Conservation (phyloP, 2,329 filamentous ascomycete species). For the Penicillium crustosum region DNA sequence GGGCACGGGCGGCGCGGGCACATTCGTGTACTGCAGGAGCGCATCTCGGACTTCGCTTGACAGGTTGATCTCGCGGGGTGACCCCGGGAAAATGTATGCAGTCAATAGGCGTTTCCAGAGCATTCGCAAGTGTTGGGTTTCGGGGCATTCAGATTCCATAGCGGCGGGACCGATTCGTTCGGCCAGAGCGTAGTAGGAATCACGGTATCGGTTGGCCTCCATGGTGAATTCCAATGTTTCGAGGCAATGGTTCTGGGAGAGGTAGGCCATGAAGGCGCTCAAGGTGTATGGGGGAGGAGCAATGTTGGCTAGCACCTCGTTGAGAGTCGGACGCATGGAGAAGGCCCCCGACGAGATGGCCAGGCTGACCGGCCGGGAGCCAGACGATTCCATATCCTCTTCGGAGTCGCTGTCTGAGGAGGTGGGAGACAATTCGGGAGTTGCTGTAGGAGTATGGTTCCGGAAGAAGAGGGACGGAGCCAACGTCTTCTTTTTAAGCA, state of each 20-base stretch:
- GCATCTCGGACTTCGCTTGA: conserved; percentile 81
- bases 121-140: conserved; percentile 69
- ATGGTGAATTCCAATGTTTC: conserved; percentile 97
- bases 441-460: conserved; percentile 44
- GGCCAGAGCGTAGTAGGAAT: conserved; percentile 61
- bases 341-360: conserved; percentile 41
- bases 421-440: conserved; percentile 47
- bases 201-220: conserved; percentile 82
- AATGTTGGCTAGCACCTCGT: conserved; percentile 83
- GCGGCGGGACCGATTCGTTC: conserved; percentile 50
- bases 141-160: conserved; percentile 53
- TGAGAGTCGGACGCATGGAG: conserved; percentile 67
- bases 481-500: conserved; percentile 41
- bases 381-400: conserved; percentile 45
- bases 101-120: conserved; percentile 86
- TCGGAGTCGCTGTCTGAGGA: conserved; percentile 46
- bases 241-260: conserved; percentile 94
- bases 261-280: conserved; percentile 90
- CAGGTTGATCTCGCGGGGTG: conserved; percentile 85
- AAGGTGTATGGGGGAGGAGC: conserved; percentile 88
- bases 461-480: conserved; percentile 36
- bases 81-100: conserved; percentile 84
- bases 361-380: conserved; percentile 47
- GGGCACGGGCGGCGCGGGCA: conserved; percentile 66
- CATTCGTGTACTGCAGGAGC: conserved; percentile 64